Conservation (phyloP, 1,284 basidiomycete species). For the Leccinum griseonigrum region DNA sequence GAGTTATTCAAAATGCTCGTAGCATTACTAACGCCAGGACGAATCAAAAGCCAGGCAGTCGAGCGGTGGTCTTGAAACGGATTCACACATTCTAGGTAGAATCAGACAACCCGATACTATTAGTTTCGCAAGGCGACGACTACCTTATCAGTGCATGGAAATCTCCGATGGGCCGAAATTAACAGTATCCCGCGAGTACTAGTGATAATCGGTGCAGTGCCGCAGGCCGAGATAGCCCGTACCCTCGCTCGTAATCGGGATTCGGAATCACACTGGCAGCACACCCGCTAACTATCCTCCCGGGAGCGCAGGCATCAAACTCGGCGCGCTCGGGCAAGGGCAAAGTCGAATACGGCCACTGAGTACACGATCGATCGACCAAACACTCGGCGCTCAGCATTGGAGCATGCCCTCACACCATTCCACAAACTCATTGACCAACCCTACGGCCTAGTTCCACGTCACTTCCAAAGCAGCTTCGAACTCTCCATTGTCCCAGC, state of each 20-base stretch:
- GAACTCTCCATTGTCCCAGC: slow-evolving; percentile 59
- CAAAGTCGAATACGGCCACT: background rate
- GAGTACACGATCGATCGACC: background rate
- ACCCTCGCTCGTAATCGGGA: background rate
- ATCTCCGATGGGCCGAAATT: background rate
- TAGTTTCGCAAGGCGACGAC: too few relatives aligned
- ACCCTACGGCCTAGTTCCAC: slow-evolving; percentile 48
- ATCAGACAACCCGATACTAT: too few relatives aligned
- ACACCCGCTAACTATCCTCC: background rate
- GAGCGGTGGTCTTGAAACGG: background rate
- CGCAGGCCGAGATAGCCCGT: background rate
- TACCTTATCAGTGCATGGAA: background rate
- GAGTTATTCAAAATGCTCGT: background rate
- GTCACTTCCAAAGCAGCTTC: slow-evolving; percentile 60
- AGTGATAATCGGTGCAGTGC: background rate
- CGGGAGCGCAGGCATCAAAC: background rate
- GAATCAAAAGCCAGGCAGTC: background rate
- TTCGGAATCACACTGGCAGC: background rate
- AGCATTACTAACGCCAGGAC: background rate
- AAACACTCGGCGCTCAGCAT: slow-evolving; percentile 7
- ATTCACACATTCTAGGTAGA: background rate
- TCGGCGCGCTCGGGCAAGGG: background rate
- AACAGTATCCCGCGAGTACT: background rate
- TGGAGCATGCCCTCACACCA: slow-evolving; percentile 28
- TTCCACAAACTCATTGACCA: slow-evolving; percentile 10